Conservation (phyloP, 371 early-diverging fungal genomes). For the Aphelidium insulamus region DNA sequence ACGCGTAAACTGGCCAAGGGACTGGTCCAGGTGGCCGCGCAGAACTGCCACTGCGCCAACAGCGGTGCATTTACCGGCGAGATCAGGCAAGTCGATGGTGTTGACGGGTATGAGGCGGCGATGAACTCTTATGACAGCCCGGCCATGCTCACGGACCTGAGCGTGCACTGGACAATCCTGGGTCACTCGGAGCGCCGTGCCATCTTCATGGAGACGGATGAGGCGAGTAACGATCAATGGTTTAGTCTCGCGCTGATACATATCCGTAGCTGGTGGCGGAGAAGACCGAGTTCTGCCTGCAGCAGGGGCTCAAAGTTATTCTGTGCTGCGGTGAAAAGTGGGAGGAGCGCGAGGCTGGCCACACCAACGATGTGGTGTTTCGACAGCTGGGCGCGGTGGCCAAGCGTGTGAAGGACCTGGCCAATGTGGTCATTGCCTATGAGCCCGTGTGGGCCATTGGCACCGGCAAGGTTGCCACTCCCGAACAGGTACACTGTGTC, state of each 20-base stretch:
- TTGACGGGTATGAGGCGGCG: too few species aligned
- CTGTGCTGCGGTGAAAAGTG: constrained; percentile 95
- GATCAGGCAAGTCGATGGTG: constrained; percentile 47
- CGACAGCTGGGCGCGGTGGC: constrained; percentile 71
- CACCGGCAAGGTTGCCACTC: constrained; percentile 94
- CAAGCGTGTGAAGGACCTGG: constrained; percentile 50
- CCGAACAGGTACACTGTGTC: constrained; percentile 38
- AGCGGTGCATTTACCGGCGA: constrained; percentile 98
- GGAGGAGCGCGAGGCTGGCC: constrained; percentile 71
- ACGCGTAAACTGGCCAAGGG: constrained; percentile 48
- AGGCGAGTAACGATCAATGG: constrained; percentile 16
- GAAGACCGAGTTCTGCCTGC: constrained; percentile 74
- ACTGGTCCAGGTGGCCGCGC: constrained; percentile 82
- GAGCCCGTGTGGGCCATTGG: constrained; percentile 99
- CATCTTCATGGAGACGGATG: constrained; percentile 73
- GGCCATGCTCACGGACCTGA: constrained; percentile 86
- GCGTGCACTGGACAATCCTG: constrained; percentile 84
- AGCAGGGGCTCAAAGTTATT: constrained; percentile 73
- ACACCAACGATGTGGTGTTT: constrained; percentile 68
- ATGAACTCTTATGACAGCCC: constrained; percentile 28
- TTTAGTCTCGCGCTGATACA: neutral
- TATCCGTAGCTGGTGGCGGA: constrained; percentile 36
- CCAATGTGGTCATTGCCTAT: constrained; percentile 92
- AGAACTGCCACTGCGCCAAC: constrained; percentile 71
- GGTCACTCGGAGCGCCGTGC: constrained; percentile 98